These are phyloP conservation scores for Microstroma glucosiphilum DNA, from an alignment of 1,284 basidiomycete genomes.

Conservation along the genomic window DNA sequence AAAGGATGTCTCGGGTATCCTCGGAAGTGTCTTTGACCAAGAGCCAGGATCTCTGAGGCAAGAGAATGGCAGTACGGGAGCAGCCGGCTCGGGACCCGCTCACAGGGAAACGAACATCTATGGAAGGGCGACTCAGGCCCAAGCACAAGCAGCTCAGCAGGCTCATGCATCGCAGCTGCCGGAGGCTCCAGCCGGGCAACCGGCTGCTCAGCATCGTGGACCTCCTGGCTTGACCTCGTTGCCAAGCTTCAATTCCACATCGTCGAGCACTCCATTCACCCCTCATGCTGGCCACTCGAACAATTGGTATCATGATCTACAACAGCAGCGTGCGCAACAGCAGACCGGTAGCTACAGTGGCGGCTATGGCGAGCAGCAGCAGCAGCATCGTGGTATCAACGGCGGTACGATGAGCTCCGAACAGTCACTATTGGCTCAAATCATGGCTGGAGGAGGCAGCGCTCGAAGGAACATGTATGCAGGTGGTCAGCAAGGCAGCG, in stretches of 20 bases:
- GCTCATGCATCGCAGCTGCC: conserved; percentile 26
- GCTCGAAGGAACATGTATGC: background rate
- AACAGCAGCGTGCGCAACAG: conserved; percentile 17
- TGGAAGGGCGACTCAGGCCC: conserved; percentile 25
- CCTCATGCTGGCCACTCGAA: background rate
- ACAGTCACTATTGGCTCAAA: conserved; percentile 43
- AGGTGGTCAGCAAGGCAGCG: background rate
- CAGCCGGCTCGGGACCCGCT: conserved; percentile 20
- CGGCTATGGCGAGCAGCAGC: too few relatives aligned
- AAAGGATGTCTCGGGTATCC: conserved; percentile 31
- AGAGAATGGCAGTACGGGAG: too few relatives aligned
- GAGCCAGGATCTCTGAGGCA: conserved; percentile 10
- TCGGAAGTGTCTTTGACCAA: conserved; percentile 35
- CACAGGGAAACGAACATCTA: conserved; percentile 24
- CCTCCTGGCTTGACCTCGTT: conserved; percentile 1
- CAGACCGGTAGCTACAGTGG: conserved; percentile 9
- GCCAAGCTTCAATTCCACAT: background rate
- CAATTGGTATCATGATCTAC: background rate
- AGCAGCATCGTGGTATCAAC: too few relatives aligned
- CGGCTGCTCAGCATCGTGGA: conserved; percentile 20
- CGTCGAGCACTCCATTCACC: too few relatives aligned
- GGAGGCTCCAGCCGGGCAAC: conserved; percentile 20
- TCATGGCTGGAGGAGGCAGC: conserved; percentile 27
- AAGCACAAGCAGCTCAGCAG: conserved; percentile 22
- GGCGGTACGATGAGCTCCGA: conserved; percentile 10